Evolutionary conservation across 2,329 filamentous ascomycete species (phyloP), one percentile per base, ranked within the genome.

Genomic region (Penicillium digitatum): DNA sequence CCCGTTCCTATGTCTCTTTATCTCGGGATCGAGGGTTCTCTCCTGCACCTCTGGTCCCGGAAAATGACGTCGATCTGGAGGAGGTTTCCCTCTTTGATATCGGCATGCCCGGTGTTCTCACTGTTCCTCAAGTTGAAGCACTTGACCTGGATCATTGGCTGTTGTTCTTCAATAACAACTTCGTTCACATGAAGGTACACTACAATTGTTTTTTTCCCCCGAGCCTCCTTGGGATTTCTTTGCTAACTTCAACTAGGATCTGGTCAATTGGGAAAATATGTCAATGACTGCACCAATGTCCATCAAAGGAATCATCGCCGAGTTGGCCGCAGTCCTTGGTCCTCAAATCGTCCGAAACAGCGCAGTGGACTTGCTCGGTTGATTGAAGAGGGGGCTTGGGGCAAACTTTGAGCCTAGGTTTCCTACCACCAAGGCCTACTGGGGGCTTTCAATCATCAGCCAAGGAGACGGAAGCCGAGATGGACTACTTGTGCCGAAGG

Each of bases 291-390:
- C 76, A 34, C 71, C 76, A 3, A 70, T 74, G 45, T 74, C 76
- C 0, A 66, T 79, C 48, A 79, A 79, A 58, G 76, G 76, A 1
- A 78, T 78, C 35, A 63, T 77, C 29, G 77, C 73, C 8, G 78
- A 80, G 55, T 63, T 79, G 42, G 76, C 76, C 10, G 76, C 78
- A 3, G 70, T 66, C 9, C 61, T 79, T 44, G 78, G 78, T 1
- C 73, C 73, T 18, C 68, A 71, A n/a, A 62, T 79, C 14, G 69
- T 78, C 9, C 61, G 70, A 43, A 62, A 75, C 31, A 74, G 72
- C 32, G 74, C 71, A 0, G 73, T 75, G 27, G 72, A 74, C 11
- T 51, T 76, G 38, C 73, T 76, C 52, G 70, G 71, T 48, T 73
- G 51, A 62, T 31, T 18, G 14, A 35, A 51, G 18, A 39, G 10